These are phyloP conservation scores for Pleodorina starrii DNA, from an alignment of 139 green algal species.

Conservation along the genomic window DNA sequence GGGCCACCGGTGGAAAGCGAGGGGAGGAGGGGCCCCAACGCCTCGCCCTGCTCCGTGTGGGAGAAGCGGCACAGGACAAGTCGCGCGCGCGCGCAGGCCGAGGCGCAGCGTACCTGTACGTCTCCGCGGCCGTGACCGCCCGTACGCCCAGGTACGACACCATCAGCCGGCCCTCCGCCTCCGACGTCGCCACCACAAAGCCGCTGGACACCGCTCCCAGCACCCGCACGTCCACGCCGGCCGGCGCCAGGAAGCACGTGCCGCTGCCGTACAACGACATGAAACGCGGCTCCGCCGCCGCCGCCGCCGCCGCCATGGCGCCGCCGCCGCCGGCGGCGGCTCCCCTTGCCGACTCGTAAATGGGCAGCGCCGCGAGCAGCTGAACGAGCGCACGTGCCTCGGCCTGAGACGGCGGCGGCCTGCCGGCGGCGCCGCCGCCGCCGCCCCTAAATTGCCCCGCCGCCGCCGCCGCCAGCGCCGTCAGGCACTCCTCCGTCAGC, in stretches of 20 bases:
- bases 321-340: background rate
- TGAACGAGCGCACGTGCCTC: conserved; percentile 1
- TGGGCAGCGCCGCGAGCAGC: conserved; percentile 43
- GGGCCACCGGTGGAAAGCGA: too few species aligned
- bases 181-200: conserved; percentile 8
- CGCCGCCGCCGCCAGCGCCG: background rate
- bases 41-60: too few species aligned
- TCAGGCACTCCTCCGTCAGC: conserved; percentile 40
- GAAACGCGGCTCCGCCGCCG: background rate
- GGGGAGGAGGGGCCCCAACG: too few species aligned
- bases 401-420: background rate
- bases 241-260: conserved; percentile 46
- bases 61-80: too few species aligned
- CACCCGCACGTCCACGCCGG: conserved; percentile 22
- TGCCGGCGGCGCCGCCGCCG: conserved; percentile 4
- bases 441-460: conserved; percentile 6
- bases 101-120: conserved; percentile 57
- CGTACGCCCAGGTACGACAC: conserved; percentile 52
- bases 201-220: conserved; percentile 5
- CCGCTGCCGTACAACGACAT: background rate
- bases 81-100: too few species aligned
- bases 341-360: conserved; percentile 43
- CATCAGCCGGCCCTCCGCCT: conserved; percentile 37
- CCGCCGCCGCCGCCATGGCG: background rate
- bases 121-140: conserved; percentile 49